Conservation (phyloP, 2,329 filamentous ascomycete genomes). For the Alternaria conjuncta region DNA sequence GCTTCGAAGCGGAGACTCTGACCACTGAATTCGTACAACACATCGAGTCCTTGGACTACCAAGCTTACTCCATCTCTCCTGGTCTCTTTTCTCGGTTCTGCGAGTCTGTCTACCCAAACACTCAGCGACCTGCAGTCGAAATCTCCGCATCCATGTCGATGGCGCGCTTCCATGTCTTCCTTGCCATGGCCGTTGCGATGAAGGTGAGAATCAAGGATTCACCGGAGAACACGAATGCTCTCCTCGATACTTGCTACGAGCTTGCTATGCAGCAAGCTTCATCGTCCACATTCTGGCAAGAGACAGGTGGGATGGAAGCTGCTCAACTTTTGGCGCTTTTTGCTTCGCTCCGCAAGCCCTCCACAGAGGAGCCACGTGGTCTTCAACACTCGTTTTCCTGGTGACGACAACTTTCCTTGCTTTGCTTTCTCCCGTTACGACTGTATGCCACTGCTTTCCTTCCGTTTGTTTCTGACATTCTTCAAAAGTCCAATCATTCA, state of each 20-base stretch:
- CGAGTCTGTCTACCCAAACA: conserved; percentile 42
- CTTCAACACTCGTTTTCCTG: conserved; percentile 42
- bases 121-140: conserved; percentile 25
- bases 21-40: conserved; percentile 43
- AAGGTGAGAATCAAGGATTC: conserved; percentile 41
- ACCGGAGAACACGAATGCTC: conserved; percentile 37
- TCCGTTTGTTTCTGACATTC: background rate
- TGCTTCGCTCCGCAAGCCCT: conserved; percentile 35
- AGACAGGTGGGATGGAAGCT: conserved; percentile 41
- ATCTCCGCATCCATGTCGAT: conserved; percentile 36
- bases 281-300: conserved; percentile 43
- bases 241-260: conserved; percentile 46
- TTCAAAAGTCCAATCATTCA: background rate
- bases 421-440: background rate
- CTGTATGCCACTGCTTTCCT: background rate
- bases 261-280: conserved; percentile 45
- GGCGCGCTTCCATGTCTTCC: conserved; percentile 47
- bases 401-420: conserved; percentile 22
- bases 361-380: conserved; percentile 23
- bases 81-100: conserved; percentile 37
- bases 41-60: conserved; percentile 32
- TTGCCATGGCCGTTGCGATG: conserved; percentile 47
- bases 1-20: conserved; percentile 47
- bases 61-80: conserved; percentile 34
- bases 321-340: conserved; percentile 42